Base-by-base conservation (phyloP, 345 rosid genomes). In the Euclidium syriacum region DNA sequence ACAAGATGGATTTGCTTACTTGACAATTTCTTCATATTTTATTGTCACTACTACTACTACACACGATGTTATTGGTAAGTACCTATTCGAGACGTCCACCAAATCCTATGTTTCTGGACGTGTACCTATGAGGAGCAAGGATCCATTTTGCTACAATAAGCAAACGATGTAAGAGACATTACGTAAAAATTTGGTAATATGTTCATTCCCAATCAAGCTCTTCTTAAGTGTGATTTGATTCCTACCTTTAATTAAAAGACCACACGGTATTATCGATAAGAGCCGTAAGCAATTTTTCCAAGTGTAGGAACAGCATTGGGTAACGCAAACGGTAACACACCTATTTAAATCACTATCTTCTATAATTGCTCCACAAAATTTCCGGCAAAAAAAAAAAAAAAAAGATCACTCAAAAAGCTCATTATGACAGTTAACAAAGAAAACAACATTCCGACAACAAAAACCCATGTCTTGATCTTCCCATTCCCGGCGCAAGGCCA, bases 401-500 rank as follows among this genome's bases (percentile, higher is more conserved):
- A 42, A 19, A 40, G 23, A 19, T 3, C 22, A n/a, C 36, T 50
- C 5, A 12, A 36, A 34, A 5, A 2, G 19, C 2, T 38, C 67
- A 34, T 24, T 10, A 69, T 69, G 74, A 70, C 22, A 46, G 57
- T 20, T 40, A 7, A 3, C n/a, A 12, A 34, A 5, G 48, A 7
- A 18, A 52, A 24, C 32, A 60, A 6, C 62, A 16, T 4, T 15
- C 36, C 11, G 26, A 35, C 36, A 24, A 35, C 36, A 24, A 51
- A 40, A 5, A 54, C 15, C 0, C 82, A 78, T 26, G 30, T 78
- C 24, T 52, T 78, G 14, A 58, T 78, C 46, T 58, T 75, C 70
- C 82, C 82, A 0, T 78, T 78, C 27, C 79, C 79, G 8, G 81
- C 77, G n/a, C 79, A 71, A 66, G 81, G 81, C n/a, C 81, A 78